Base-by-base conservation (phyloP, 371 early-diverging fungal genomes). In the Catenaria anguillulae region DNA sequence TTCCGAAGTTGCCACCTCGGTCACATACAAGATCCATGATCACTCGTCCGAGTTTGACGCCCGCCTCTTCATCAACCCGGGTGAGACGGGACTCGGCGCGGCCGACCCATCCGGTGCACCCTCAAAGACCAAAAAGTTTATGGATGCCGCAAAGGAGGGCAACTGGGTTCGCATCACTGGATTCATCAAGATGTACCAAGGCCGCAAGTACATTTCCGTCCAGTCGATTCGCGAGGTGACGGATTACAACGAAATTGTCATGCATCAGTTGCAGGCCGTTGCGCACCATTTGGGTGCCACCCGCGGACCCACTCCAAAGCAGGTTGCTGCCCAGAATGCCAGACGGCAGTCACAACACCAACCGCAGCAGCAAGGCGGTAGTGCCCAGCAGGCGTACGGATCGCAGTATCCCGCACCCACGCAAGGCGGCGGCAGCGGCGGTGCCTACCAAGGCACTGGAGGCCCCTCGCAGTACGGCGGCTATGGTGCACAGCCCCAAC, bases 21-120 rank as follows among this genome's bases (percentile, higher is more conserved):
- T 74, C 24, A 70, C 73, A 23, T 90, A 85, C 67, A 70, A 71
- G 26, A 64, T 92, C 31, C 86, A 89, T 56, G 92, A 92, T 65
- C 89, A 89, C 13, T 85, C 89, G 21, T 86, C 85, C 26, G 65
- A 65, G 55, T 74, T 85, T 24, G 90, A 89, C 46, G 84, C 81
- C 33, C 76, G 79, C 62, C 71, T 77, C 63, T 90, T 81, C 80
- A 34, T 78, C 24, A 78, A 80, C 33, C 64, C 66, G 13, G 12
- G 73, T 71, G 35, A 66, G 55, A 62, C 64, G 60, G 36, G 60
- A 43, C 10, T 5, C 17, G 40, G 40, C 40, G 40, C 5, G 5
- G 29, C 62, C 65, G 31, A 12, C 55, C 15, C 12, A 5, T 10
- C 33, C 33, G 31, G 33, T 3, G 4, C 23, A 33, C 4, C 2